Conservation (phyloP, 305 asterid species). For the Fraxinus sp. region DNA sequence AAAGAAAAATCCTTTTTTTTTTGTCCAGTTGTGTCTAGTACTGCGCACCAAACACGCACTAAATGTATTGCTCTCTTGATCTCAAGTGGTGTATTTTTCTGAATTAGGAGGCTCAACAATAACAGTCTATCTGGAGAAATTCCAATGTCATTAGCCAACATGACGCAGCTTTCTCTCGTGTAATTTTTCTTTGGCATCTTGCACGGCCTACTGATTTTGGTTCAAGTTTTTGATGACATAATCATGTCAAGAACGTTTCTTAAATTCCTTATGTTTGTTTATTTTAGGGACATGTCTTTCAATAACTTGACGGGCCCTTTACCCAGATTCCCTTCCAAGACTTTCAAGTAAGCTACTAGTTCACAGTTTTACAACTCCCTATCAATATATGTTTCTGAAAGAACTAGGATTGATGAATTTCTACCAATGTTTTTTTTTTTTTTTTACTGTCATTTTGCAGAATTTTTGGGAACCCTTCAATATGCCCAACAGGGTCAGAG, state of each 20-base stretch:
- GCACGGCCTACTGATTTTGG: background rate
- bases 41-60: background rate
- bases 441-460: conserved; percentile 26
- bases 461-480: conserved; percentile 43
- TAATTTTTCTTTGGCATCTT: conserved; percentile 24
- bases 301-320: conserved; percentile 49
- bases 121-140: conserved; percentile 39
- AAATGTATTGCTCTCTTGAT: background rate
- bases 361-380: background rate
- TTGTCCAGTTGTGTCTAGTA: background rate
- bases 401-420: background rate
- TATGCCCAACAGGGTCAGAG: conserved; percentile 39
- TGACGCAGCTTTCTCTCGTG: conserved; percentile 46
- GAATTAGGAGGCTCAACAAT: conserved; percentile 44
- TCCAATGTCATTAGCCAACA: conserved; percentile 37
- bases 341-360: conserved; percentile 36
- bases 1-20: background rate
- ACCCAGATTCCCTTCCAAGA: conserved; percentile 40
- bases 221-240: background rate
- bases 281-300: conserved; percentile 45
- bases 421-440: background rate
- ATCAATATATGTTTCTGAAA: background rate
- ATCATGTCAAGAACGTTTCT: background rate
- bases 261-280: conserved; percentile 2
- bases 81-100: background rate